Conservation (phyloP, 345 rosid species). For the Microcos paniculata region DNA sequence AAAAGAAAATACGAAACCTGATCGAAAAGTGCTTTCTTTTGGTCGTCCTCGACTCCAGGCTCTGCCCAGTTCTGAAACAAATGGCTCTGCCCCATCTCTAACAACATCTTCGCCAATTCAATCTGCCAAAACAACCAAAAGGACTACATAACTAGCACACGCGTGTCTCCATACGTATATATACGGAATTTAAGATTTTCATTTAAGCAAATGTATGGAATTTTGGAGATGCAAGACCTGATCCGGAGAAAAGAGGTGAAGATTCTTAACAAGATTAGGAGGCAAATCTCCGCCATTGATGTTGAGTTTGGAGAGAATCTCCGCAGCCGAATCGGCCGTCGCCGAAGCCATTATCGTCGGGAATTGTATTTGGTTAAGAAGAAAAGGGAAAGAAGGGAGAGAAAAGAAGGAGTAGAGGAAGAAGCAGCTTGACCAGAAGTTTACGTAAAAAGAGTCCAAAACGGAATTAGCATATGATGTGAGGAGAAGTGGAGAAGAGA, state of each 20-base stretch:
- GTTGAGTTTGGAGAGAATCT: slow-evolving; percentile 34
- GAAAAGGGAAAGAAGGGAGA: no score
- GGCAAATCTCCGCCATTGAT: slow-evolving; percentile 39
- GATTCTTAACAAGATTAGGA: slow-evolving; percentile 63
- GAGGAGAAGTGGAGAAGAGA: not conserved
- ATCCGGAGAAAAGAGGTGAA: slow-evolving; percentile 51
- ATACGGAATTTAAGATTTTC: not conserved
- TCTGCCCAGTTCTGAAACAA: slow-evolving; percentile 75
- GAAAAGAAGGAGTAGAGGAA: not conserved
- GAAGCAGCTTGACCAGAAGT: not conserved
- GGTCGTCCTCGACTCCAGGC: slow-evolving; percentile 63
- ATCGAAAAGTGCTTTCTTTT: slow-evolving; percentile 59
- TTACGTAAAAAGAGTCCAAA: not conserved
- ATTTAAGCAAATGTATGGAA: not conserved
- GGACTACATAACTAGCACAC: not conserved
- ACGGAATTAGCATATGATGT: not conserved
- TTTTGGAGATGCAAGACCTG: slow-evolving; percentile 37
- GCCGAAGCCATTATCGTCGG: slow-evolving; percentile 32
- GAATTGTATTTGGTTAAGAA: not conserved
- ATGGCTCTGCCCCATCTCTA: slow-evolving; percentile 72
- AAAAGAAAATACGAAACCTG: slow-evolving; percentile 46
- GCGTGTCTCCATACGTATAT: not conserved
- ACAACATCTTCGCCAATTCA: slow-evolving; percentile 68
- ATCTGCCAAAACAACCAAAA: slow-evolving; percentile 37
- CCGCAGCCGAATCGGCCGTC: slow-evolving; percentile 23